Evolutionary conservation across 371 early-diverging fungal species (phyloP).

Genomic region (Lichtheimia ornata): DNA sequence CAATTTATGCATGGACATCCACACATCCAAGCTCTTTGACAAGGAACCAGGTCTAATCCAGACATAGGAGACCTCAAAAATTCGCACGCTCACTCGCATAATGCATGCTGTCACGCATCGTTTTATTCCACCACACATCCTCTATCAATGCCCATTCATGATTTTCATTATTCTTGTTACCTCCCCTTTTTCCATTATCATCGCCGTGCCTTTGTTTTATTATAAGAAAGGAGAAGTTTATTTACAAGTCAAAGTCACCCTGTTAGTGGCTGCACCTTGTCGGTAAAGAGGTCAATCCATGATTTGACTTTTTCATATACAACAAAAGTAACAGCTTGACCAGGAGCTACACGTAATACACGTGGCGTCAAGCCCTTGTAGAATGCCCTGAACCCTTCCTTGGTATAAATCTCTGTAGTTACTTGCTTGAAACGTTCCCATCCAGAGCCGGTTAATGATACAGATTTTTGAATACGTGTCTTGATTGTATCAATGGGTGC

Average conservation of each 20-base stretch:
- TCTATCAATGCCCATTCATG: too few species aligned
- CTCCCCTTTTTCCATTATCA: not conserved
- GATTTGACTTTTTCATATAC: conserved; percentile 83
- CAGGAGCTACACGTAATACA: conserved; percentile 88
- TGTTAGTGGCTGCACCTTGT: conserved; percentile 26
- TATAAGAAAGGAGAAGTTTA: not conserved
- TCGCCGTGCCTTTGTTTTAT: not conserved
- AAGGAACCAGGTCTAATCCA: too few species aligned
- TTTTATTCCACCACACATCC: too few species aligned
- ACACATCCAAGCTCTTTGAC: too few species aligned
- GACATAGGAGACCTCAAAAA: too few species aligned
- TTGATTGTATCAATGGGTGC: conserved; percentile 98
- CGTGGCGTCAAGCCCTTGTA: conserved; percentile 96
- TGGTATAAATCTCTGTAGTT: conserved; percentile 74
- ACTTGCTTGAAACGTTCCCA: conserved; percentile 82
- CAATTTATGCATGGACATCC: too few species aligned
- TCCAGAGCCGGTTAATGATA: conserved; percentile 71
- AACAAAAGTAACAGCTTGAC: conserved; percentile 87
- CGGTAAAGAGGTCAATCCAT: conserved; percentile 69
- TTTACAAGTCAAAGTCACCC: not conserved
- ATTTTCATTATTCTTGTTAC: not conserved
- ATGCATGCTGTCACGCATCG: too few species aligned
- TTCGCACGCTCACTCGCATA: too few species aligned
- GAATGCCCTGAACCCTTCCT: conserved; percentile 92
- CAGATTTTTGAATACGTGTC: conserved; percentile 93